Evolutionary conservation across 2,329 filamentous ascomycete species (phyloP).

Genomic region (Arthrobotrys musiformis): DNA sequence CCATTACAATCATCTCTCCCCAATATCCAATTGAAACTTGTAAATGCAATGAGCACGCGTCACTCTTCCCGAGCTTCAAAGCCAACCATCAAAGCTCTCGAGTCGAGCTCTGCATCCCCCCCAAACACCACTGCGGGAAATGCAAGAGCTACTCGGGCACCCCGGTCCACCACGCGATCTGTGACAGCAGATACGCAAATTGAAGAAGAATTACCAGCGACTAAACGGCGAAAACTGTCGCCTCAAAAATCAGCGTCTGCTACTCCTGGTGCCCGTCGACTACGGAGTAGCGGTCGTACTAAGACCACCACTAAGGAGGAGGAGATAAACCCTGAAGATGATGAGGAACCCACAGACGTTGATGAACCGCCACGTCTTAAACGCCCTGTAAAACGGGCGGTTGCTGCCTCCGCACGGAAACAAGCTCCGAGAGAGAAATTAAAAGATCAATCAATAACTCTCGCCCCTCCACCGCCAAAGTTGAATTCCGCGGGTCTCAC

Average conservation of each 20-base stretch:
- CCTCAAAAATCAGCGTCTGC: constrained; percentile 10
- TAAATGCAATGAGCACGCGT: constrained; percentile 49
- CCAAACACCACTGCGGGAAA: constrained; percentile 20
- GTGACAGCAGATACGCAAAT: neutral
- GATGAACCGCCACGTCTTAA: constrained; percentile 29
- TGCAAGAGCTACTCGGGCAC: neutral
- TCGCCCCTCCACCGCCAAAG: neutral
- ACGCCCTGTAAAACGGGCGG: neutral
- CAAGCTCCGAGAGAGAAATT: constrained; percentile 2
- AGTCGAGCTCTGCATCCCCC: constrained; percentile 35
- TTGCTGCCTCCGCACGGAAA: neutral
- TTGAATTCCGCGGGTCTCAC: neutral
- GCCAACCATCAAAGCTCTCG: constrained; percentile 29
- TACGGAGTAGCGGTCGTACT: neutral
- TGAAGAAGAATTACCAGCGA: constrained; percentile 34
- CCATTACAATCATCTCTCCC: neutral
- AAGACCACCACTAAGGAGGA: neutral
- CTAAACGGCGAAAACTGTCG: constrained; percentile 41
- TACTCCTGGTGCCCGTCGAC: neutral
- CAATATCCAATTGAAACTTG: constrained; percentile 1
- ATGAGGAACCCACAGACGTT: constrained; percentile 11
- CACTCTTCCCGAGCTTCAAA: constrained; percentile 36
- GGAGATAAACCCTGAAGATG: constrained; percentile 7
- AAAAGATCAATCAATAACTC: constrained; percentile 34
- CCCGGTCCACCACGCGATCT: constrained; percentile 11